Evolutionary conservation across 805 yeast genomes (phyloP), one percentile per base, ranked within the genome.

Genomic region (Ogataea saltuana): DNA sequence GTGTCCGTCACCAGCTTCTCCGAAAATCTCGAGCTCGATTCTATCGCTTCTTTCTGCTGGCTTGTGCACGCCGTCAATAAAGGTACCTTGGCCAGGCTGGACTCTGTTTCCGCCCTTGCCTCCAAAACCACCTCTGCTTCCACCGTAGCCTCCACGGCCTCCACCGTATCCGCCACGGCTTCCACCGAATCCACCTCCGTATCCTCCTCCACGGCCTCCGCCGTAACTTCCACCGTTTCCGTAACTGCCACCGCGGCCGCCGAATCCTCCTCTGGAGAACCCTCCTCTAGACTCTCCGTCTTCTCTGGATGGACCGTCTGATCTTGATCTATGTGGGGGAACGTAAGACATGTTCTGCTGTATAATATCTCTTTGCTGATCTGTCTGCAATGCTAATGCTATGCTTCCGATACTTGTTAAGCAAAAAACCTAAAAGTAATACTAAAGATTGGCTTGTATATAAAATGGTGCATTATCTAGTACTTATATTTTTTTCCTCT

Each of bases 21-120:
- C 99, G 58, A 86, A 95, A 50, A 93, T 74, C 60, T 88, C 89
- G 44, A 74, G 57, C 72, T 93, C 99, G 54, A 83, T 59, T 45
- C 73, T 72, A 58, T 78, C 80, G 67, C 86, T 85, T 53, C 70
- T 75, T 44, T 81, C 76, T 48, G 95, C 88, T 46, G 95, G 95
- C 53, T 81, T 74, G 65, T 91, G 98, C 61, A 79, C 80, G 56
- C 97, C 98, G 61, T 89, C 85, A 42, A 74, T 83, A 78, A 88
- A 93, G 52, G 75, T 74, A 57, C 99, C 99, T 54, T 79, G 84
- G 53, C 83, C 84, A 31, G 54, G 51, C 19, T 48, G 50, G 27
- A 71, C 68, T 52, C 71, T 66, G 43, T 53, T 56, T 41, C 59
- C 56, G 28, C 72, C 69, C 51, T 71, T 66, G 43, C 54, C 56